Conservation (phyloP, 768 basidiomycete genomes). For the Tricholoma flavovirens region DNA sequence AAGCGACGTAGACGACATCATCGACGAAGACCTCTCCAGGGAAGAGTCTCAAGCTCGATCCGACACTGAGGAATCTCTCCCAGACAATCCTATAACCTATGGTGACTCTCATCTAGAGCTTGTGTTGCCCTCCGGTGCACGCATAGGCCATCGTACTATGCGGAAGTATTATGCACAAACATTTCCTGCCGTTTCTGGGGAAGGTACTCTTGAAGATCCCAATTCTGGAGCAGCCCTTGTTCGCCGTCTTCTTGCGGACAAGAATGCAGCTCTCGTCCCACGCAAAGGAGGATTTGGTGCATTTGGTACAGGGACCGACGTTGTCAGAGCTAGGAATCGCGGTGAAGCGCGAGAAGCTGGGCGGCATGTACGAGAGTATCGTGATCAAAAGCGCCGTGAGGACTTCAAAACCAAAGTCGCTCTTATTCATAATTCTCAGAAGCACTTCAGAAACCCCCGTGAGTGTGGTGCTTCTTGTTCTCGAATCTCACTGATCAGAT, state of each 20-base stretch:
- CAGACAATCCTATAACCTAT: conserved; percentile 57
- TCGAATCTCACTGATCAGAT: background rate
- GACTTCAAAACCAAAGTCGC: conserved; percentile 82
- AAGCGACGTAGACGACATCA: conserved; percentile 39
- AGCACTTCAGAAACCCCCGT: conserved; percentile 78
- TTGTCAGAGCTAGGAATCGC: conserved; percentile 87
- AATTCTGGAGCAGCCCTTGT: conserved; percentile 75
- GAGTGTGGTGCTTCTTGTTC: conserved; percentile 28
- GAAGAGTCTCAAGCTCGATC: conserved; percentile 32
- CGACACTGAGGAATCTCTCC: conserved; percentile 38
- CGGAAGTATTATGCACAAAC: conserved; percentile 83
- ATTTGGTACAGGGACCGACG: conserved; percentile 73
- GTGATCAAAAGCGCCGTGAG: conserved; percentile 73
- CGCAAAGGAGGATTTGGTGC: conserved; percentile 83
- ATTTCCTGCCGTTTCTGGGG: conserved; percentile 42
- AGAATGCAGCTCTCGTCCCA: conserved; percentile 81
- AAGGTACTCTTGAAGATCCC: conserved; percentile 47
- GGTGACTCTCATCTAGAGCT: conserved; percentile 84
- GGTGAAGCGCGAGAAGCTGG: conserved; percentile 94
- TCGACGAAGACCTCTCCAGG: conserved; percentile 31
- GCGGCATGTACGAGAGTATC: conserved; percentile 76
- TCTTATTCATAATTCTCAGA: conserved; percentile 79
- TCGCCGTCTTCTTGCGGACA: conserved; percentile 72
- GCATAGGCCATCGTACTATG: conserved; percentile 89
- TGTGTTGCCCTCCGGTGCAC: conserved; percentile 86